A percentile compares a stretch with the other conserved stretches of the same genome.
phyloP scores from a whole-genome alignment of 2,329 filamentous ascomycete species.

The Fusarium subtropicale region DNA sequence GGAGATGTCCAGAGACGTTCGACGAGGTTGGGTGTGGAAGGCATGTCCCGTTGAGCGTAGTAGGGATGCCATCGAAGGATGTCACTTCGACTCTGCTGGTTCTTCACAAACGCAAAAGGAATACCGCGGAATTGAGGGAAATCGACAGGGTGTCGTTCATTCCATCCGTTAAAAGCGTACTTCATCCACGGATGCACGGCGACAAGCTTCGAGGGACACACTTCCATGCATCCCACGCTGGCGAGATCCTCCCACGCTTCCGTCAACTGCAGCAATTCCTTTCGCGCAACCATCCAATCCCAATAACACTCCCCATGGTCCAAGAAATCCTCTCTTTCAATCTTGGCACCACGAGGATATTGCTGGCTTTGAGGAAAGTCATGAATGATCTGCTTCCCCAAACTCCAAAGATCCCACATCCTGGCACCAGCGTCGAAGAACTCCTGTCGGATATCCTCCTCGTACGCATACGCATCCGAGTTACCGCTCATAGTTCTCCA shows the following conservation, averaged over 20 bases:
- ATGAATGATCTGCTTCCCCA: background rate
- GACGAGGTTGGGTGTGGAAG: too few species aligned
- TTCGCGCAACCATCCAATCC: background rate
- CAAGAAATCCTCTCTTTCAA: background rate
- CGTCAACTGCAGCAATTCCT: background rate
- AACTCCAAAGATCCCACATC: background rate
- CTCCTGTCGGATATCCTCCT: slow-evolving; percentile 16
- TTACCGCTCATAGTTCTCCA: background rate
- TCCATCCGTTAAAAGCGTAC: background rate
- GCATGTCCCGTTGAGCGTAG: background rate
- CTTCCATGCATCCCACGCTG: slow-evolving; percentile 19
- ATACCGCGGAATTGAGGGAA: background rate
- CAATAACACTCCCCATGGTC: slow-evolving; percentile 1
- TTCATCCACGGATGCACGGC: slow-evolving; percentile 4
- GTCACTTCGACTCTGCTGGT: background rate
- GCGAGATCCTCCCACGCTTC: slow-evolving; percentile 26
- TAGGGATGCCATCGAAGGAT: slow-evolving; percentile 16
- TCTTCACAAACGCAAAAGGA: background rate
- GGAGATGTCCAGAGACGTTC: slow-evolving; percentile 4
- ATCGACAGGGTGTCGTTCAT: background rate
- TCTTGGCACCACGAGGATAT: fast-evolving
- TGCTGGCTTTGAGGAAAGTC: background rate
- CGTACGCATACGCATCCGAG: background rate
- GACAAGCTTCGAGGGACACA: slow-evolving; percentile 10
- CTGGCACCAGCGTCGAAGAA: slow-evolving; percentile 27